Evolutionary conservation across 2,329 filamentous ascomycete genomes (phyloP), one percentile per base, ranked within the genome.

Genomic region (Neonectria sp.): DNA sequence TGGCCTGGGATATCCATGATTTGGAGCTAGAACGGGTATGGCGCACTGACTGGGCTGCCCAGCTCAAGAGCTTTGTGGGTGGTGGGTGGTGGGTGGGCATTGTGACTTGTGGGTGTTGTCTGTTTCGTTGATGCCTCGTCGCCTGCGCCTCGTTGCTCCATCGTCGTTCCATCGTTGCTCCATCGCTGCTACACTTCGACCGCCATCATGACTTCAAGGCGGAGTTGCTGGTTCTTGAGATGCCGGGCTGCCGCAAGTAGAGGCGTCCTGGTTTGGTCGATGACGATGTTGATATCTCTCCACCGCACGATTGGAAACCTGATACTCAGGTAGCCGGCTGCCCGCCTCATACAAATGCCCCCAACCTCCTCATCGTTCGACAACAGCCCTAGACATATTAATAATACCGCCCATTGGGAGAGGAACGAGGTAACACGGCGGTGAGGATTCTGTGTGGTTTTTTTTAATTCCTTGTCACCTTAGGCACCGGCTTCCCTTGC

Each of bases 111-210:
- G 33, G 37, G 37, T 40, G 37, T 15, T 37, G 35, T 15, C 35
- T 37, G 35, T 40, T 40, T 40, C 37, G 17, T 40, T n/a, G 37
- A 24, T 45, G 51, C 51, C 31, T 53, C 31, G 31, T 53, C 31
- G 21, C 29, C 51, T 53, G 51, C 51, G 51, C 51, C 51, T 53
- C 51, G 5, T 15, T 35, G 29, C n/a, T 53, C 11, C 31, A 33
- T 45, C n/a, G n/a, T 45, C 51, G 5, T 15, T 53, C 11, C 31
- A 33, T 53, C 51, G 5, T 15, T 35, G 29, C n/a, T 53, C 11
- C 31, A 33, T 45, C n/a, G n/a, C 24, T 21, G 40, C 40, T 21
- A 24, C 40, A 40, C 37, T 40, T 40, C 5, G 37, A 8, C 15
- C 15, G 7, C 37, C 37, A 17, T 40, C 37, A 3, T n/a, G 15